These are phyloP conservation scores for Colletotrichum godetiae DNA, from an alignment of 2,329 filamentous ascomycete species.

Conservation along the genomic window DNA sequence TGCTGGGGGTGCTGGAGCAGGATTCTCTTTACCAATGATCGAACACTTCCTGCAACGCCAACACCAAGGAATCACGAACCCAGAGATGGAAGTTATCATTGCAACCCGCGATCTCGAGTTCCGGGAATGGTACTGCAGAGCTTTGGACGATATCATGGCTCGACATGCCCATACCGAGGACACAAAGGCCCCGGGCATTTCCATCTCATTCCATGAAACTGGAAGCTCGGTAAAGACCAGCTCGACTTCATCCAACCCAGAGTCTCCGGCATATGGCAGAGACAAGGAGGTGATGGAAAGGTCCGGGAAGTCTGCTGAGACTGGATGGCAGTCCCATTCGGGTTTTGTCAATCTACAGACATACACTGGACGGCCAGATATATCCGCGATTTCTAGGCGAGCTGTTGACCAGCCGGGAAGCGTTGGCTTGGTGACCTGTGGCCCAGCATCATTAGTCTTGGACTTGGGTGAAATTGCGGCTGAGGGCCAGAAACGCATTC, in stretches of 20 bases:
- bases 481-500: conserved; percentile 28
- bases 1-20: conserved; percentile 67
- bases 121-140: conserved; percentile 24
- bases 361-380: conserved; percentile 35
- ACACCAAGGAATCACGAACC: conserved; percentile 17
- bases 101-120: conserved; percentile 21
- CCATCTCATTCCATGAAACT: conserved; percentile 6
- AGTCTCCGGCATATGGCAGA: not conserved
- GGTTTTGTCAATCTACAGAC: not conserved
- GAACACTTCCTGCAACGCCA: conserved; percentile 47
- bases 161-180: not conserved
- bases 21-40: conserved; percentile 61
- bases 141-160: not conserved
- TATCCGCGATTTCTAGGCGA: conserved; percentile 11
- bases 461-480: conserved; percentile 38
- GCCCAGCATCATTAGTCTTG: conserved; percentile 39
- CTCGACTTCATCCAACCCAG: not conserved
- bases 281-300: not conserved
- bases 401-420: conserved; percentile 9
- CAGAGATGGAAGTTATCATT: conserved; percentile 18
- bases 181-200: not conserved
- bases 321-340: not conserved
- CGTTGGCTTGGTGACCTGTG: conserved; percentile 40
- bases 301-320: not conserved
- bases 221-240: not conserved